Evolutionary conservation across 176 grass and related monocot species (phyloP), one percentile per base, ranked within the genome.

Genomic region (Ananas comosus): DNA sequence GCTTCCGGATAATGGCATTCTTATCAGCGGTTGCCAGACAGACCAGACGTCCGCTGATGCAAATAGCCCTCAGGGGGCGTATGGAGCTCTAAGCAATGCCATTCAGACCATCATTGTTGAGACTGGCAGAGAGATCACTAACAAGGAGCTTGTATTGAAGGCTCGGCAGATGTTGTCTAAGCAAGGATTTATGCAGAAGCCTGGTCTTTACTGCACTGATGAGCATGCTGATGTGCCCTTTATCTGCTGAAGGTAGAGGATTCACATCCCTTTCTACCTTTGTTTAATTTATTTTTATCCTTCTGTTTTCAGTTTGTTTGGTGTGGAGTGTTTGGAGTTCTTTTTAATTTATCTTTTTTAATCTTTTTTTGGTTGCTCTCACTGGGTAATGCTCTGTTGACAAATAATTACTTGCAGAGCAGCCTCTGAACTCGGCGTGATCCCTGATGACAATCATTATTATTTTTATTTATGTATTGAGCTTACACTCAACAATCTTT

Each of bases 21-120:
- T 96, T 58, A 83, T 96, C 58, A 96, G 93, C 50, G 93, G 93
- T 58, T 96, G 89, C 74, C 93, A 96, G 74, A 92, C 89, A 14
- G 88, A 89, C 51, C 86, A 96, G 66, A 96, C 93, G 49, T 96
- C 93, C 23, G 93, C 93, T 1, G 89, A 97, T 48, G 93, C 89
- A 21, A 97, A 88, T 19, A 87, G 83, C 27, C 68, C 82, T 0
- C 67, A 82, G 12, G 93, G 93, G 21, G 58, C 65, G 16, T 97
- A 83, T 49, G 93, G 93, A 5, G 93, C 89, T 6, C 81, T 97
- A 11, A 97, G 93, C 80, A 97, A 97, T 71, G 86, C 89, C 17
- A 90, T 97, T 61, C 93, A 92, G 80, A 67, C 18, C 51, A 97
- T 97, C 68, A 81, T 97, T 51, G 24, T 70, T 16, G 86, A 72